A percentile compares a stretch with the other conserved stretches of the same genome.
These are phyloP conservation scores for Podila horticola DNA, from an alignment of 192 early-diverging fungal genomes.

Conservation along the genomic window DNA sequence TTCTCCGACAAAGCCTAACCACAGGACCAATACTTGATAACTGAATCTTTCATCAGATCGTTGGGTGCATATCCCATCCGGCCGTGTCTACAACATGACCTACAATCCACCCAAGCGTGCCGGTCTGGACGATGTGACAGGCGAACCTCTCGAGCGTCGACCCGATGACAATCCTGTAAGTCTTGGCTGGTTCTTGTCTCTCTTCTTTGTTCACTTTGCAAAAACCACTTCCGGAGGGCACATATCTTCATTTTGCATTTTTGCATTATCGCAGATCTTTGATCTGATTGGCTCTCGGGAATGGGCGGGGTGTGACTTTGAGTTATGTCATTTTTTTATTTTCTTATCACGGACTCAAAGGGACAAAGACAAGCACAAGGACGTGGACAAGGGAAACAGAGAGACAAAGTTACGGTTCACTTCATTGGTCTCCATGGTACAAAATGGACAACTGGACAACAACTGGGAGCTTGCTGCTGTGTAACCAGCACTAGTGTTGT, in stretches of 20 bases:
- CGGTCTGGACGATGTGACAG: slow-evolving; percentile 93
- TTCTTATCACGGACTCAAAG: not conserved
- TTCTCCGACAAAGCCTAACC: too few species aligned
- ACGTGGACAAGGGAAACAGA: not conserved
- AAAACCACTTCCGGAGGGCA: too few species aligned
- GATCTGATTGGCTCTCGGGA: too few species aligned
- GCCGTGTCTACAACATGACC: slow-evolving; percentile 91
- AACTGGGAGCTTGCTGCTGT: too few species aligned
- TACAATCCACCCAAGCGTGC: slow-evolving; percentile 91
- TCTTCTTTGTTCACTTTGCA: not conserved
- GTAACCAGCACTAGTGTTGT: too few species aligned
- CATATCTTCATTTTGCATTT: too few species aligned
- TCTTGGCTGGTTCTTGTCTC: not conserved
- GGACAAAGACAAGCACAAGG: not conserved
- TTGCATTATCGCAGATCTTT: too few species aligned
- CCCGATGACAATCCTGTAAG: slow-evolving; percentile 85
- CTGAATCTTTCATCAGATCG: slow-evolving; percentile 66
- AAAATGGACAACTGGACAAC: not conserved
- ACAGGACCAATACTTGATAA: too few species aligned
- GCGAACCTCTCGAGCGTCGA: slow-evolving; percentile 88
- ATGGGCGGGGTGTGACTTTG: too few species aligned
- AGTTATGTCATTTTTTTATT: not conserved
- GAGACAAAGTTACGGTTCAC: not conserved
- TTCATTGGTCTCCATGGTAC: not conserved
- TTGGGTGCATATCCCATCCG: slow-evolving; percentile 92